Percentiles rank a stretch among this genome's conserved stretches.
Evolutionary conservation across 441 rosid species (phyloP).

Genomic region (Erysimum cheiri): DNA sequence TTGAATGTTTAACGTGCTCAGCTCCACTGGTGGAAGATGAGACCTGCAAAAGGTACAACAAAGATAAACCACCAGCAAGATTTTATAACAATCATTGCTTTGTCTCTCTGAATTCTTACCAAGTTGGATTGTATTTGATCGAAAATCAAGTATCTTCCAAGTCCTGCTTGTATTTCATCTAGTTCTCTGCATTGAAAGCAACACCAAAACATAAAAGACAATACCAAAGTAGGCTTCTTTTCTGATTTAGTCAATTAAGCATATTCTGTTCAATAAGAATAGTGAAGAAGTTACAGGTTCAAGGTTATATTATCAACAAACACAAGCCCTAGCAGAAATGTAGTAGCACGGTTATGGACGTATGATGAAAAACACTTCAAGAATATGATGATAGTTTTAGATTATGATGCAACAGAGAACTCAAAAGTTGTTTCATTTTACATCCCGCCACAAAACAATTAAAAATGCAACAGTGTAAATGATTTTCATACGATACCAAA

Average conservation of each 20-base stretch:
- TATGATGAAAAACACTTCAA: constrained; percentile 17
- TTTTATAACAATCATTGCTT: constrained; percentile 27
- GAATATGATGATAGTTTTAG: constrained; percentile 7
- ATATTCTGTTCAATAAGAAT: neutral
- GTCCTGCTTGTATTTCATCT: constrained; percentile 61
- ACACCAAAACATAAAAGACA: constrained; percentile 29
- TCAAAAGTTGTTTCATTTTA: constrained; percentile 10
- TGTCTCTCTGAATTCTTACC: constrained; percentile 56
- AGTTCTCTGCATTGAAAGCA: constrained; percentile 70
- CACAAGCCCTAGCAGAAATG: constrained; percentile 30
- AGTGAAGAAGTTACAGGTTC: constrained; percentile 21
- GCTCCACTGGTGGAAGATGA: constrained; percentile 49
- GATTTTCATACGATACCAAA: constrained; percentile 17
- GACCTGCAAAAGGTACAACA: constrained; percentile 56
- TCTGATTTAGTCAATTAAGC: constrained; percentile 5
- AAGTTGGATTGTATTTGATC: constrained; percentile 52
- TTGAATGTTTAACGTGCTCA: constrained; percentile 52
- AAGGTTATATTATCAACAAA: constrained; percentile 6
- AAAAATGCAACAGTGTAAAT: constrained; percentile 32
- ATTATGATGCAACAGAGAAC: constrained; percentile 17
- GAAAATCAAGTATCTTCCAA: constrained; percentile 52
- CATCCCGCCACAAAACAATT: constrained; percentile 6
- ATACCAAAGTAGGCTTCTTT: constrained; percentile 28
- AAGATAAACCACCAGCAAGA: constrained; percentile 29
- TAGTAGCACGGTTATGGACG: constrained; percentile 9